Conservation (phyloP, 306 rosid species). For the Gastrolobium bilobum region DNA sequence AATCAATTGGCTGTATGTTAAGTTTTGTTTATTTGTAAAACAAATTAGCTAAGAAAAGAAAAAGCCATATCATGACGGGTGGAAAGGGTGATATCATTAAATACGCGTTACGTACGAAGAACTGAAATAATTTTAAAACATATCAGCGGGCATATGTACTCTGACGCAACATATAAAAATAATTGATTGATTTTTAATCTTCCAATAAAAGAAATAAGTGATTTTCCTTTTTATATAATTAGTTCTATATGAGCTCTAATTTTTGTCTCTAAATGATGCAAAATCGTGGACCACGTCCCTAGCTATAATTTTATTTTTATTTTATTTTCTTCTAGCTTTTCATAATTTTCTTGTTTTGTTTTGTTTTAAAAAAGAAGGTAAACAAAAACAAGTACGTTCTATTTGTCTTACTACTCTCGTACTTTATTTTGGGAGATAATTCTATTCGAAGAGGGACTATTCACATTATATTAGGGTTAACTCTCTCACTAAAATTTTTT, state of each 20-base stretch:
- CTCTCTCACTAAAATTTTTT: too few species aligned
- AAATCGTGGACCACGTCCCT: constrained; percentile 26
- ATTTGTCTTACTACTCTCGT: background rate
- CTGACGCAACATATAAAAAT: constrained; percentile 33
- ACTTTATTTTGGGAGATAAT: too few species aligned
- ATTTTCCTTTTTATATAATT: background rate
- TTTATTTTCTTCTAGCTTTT: background rate
- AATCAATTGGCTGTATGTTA: too few species aligned
- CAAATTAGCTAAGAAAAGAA: too few species aligned
- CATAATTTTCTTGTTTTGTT: background rate
- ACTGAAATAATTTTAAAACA: background rate
- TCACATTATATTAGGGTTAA: too few species aligned
- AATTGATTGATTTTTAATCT: too few species aligned
- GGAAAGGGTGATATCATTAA: background rate
- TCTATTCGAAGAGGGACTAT: too few species aligned
- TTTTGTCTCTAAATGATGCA: constrained; percentile 1
- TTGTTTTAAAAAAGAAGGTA: background rate
- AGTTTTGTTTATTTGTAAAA: too few species aligned
- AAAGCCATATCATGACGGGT: too few species aligned
- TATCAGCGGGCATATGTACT: constrained; percentile 29
- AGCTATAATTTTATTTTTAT: background rate
- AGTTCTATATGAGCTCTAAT: background rate
- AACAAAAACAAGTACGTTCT: background rate
- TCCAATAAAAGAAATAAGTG: background rate
- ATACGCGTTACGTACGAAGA: background rate